These are phyloP conservation scores for Arthrobotrys entomopaga DNA, from an alignment of 2,329 filamentous ascomycete species.

Conservation along the genomic window DNA sequence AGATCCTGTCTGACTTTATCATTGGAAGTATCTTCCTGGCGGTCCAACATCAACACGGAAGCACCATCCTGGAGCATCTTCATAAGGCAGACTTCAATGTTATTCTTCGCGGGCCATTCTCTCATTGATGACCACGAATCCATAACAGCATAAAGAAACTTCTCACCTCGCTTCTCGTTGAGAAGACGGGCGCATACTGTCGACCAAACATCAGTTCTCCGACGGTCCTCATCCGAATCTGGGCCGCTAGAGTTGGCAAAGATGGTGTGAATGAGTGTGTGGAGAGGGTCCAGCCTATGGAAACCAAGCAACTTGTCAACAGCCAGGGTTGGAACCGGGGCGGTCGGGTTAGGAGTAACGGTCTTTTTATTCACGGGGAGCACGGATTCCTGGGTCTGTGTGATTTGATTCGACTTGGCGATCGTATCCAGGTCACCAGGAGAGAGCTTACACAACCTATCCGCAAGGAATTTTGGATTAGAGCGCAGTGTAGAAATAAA, in stretches of 20 bases:
- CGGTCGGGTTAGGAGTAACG: conserved; percentile 62
- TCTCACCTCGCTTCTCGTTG: conserved; percentile 78
- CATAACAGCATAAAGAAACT: conserved; percentile 83
- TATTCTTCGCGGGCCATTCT: conserved; percentile 87
- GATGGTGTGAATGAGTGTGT: conserved; percentile 84
- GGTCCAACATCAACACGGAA: conserved; percentile 78
- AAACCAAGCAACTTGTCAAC: conserved; percentile 88
- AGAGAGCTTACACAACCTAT: conserved; percentile 79
- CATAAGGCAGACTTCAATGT: conserved; percentile 94
- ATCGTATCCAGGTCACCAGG: conserved; percentile 80
- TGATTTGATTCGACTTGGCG: conserved; percentile 78
- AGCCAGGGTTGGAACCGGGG: conserved; percentile 66
- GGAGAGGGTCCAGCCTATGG: conserved; percentile 86
- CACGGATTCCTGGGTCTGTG: conserved; percentile 85
- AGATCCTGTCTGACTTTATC: conserved; percentile 66
- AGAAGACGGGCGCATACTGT: conserved; percentile 85
- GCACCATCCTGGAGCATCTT: conserved; percentile 91
- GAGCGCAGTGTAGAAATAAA: conserved; percentile 85
- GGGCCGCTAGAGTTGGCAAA: conserved; percentile 87
- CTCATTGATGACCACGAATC: conserved; percentile 88
- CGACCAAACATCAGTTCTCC: conserved; percentile 87
- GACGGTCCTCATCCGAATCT: conserved; percentile 80
- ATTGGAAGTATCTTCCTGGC: conserved; percentile 80
- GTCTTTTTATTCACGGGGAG: conserved; percentile 65
- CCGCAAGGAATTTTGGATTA: conserved; percentile 87